A percentile compares a stretch with the other conserved stretches of the same genome.
Conservation (phyloP, 1,284 basidiomycete genomes). For the Puccinia hordei region DNA sequence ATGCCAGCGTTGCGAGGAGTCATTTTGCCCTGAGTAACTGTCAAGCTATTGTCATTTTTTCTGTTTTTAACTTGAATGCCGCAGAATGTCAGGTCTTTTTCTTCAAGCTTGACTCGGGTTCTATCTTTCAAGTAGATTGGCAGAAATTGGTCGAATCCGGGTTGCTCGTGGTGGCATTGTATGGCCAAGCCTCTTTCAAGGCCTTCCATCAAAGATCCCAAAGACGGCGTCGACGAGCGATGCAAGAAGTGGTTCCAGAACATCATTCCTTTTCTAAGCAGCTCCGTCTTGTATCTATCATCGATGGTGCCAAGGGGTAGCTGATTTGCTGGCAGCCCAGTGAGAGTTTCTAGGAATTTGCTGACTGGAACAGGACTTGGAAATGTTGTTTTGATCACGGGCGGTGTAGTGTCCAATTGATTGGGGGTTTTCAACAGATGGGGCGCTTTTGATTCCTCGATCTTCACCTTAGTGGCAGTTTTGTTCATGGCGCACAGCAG, state of each 20-base stretch:
- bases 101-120: background rate
- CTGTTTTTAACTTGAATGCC: background rate
- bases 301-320: background rate
- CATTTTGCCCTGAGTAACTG: background rate
- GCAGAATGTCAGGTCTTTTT: background rate
- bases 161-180: background rate
- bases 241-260: background rate
- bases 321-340: background rate
- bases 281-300: background rate
- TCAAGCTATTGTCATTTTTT: background rate
- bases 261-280: constrained; percentile 2
- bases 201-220: background rate
- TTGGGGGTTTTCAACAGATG: background rate
- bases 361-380: background rate
- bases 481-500: constrained; percentile 8
- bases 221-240: background rate
- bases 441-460: background rate
- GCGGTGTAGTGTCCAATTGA: background rate
- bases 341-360: background rate
- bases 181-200: background rate
- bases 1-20: background rate
- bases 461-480: background rate
- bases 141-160: background rate
- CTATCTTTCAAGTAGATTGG: background rate
- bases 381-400: background rate